Percentiles rank a stretch among this genome's conserved stretches.
Evolutionary conservation across 225 moss, liverwort and hornwort genomes (phyloP).

Genomic region (Takakia lepidozioides): DNA sequence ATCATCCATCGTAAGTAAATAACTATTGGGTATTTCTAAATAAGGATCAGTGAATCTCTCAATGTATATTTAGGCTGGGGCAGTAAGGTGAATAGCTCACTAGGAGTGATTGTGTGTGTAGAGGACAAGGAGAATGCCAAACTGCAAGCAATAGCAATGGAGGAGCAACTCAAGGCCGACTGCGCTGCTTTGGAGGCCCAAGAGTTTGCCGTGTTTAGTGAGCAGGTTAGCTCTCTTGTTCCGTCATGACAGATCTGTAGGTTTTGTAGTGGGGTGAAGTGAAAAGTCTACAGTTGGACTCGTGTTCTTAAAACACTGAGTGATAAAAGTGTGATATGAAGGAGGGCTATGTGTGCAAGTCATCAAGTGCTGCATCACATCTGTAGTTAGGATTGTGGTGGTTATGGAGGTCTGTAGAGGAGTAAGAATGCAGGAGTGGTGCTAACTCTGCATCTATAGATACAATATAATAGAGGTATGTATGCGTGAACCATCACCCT

Average conservation of each 20-base stretch:
- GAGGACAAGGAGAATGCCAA: constrained; percentile 45
- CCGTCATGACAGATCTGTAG: background rate
- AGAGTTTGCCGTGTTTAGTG: constrained; percentile 24
- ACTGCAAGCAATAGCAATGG: constrained; percentile 38
- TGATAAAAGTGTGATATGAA: background rate
- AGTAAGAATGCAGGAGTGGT: too few species aligned
- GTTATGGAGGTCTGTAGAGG: too few species aligned
- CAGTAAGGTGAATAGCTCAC: too few species aligned
- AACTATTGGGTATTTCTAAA: background rate
- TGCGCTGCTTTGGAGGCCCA: constrained; percentile 36
- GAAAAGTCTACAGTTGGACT: background rate
- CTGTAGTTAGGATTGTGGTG: background rate
- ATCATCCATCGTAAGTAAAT: constrained; percentile 39
- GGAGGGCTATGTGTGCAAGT: background rate
- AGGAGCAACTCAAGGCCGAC: constrained; percentile 32
- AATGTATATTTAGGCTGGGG: background rate
- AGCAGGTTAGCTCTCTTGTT: constrained; percentile 19
- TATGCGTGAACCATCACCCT: too few species aligned
- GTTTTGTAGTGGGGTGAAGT: background rate
- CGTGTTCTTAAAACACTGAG: background rate
- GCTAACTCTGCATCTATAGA: too few species aligned
- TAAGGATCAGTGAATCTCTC: background rate
- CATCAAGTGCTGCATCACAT: background rate
- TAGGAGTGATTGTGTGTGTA: background rate
- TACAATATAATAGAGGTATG: too few species aligned